Evolutionary conservation across 1,284 basidiomycete species (phyloP), one percentile per base, ranked within the genome.

Genomic region (Cutaneotrichosporon spelunceum): DNA sequence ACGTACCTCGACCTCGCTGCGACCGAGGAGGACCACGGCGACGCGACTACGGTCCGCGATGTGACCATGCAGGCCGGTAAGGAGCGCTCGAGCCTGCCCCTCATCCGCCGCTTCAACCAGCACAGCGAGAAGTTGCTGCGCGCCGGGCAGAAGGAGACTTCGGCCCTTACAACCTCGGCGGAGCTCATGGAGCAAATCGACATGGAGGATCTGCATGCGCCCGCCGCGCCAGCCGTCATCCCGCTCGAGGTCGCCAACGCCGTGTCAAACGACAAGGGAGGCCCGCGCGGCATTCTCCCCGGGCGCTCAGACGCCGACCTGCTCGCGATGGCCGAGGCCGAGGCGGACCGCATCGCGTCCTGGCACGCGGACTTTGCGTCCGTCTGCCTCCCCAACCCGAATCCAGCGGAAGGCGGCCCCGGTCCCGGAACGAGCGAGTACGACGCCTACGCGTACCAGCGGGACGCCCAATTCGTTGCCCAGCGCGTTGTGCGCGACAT

Each of bases 41-140:
- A 93, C 81, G 88, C 88, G 2, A 90, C 91, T 5, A 95, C 93
- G 68, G 84, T 87, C 64, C 87, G 85, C 74, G 96, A 99, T 72
- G 79, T 91, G 50, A 98, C 96, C 0, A 99, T 99, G 96, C 90
- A 93, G 73, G 87, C 94, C 5, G 96, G 96, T 8, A 86, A 88
- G 68, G 90, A 96, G 75, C 83, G 88, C 54, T 88, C 87, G 24
- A 89, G 90, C 21, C 78, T 99, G 42, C 96, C 96, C 0, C 83
- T 99, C 34, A 97, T 99, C 70, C 85, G 96, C 47, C 89, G 95
- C 70, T 99, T 99, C 81, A 99, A 99, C 73, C 92, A 97, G 72
- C 96, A 99, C 78, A 95, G 92, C 0, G 90, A 94, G 70, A 83
- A 92, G 66, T 80, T 98, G 16, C 81, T 98, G 9, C 55, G 56